A percentile compares a stretch with the other conserved stretches of the same genome.
Evolutionary conservation across 2,329 filamentous ascomycete genomes (phyloP).

Genomic region (Berkeleyomyces basicola): DNA sequence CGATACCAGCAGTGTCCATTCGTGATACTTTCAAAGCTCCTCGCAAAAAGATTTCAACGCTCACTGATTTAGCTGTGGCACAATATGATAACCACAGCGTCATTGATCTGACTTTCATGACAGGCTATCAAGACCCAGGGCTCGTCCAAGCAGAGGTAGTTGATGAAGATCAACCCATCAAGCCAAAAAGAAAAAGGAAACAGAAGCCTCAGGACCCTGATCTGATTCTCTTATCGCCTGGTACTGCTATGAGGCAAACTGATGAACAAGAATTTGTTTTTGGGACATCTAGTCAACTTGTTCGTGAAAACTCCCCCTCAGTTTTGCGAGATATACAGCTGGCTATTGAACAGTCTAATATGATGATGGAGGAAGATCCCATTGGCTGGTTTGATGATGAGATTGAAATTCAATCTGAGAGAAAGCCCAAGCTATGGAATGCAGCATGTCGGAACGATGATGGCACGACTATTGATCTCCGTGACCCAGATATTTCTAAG

Average conservation of each 20-base stretch:
- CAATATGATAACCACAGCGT: slow-evolving; percentile 10
- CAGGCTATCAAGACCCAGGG: slow-evolving; percentile 11
- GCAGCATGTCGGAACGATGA: slow-evolving; percentile 50
- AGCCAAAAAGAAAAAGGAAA: slow-evolving; percentile 21
- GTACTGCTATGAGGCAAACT: slow-evolving; percentile 47
- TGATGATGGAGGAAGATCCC: slow-evolving; percentile 8
- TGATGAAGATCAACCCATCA: slow-evolving; percentile 16
- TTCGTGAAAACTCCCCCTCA: slow-evolving; percentile 52
- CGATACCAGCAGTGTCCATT: not conserved
- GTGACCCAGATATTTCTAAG: slow-evolving; percentile 19
- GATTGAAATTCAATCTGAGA: not conserved
- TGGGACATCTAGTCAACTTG: slow-evolving; percentile 72
- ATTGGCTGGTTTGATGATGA: not conserved
- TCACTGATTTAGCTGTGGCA: slow-evolving; percentile 11
- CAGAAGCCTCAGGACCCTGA: slow-evolving; percentile 18
- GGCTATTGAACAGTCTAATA: slow-evolving; percentile 43
- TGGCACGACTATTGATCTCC: slow-evolving; percentile 33
- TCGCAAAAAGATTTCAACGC: slow-evolving; percentile 8
- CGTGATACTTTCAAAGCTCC: slow-evolving; percentile 7
- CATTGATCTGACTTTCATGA: slow-evolving; percentile 11
- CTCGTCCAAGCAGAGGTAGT: not conserved
- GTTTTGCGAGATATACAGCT: slow-evolving; percentile 45
- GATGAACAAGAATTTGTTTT: slow-evolving; percentile 63
- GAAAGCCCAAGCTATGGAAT: slow-evolving; percentile 43
- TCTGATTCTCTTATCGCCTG: slow-evolving; percentile 45